A percentile compares a stretch with the other conserved stretches of the same genome.
Conservation (phyloP, 768 basidiomycete genomes). For the Serendipita sp. region DNA sequence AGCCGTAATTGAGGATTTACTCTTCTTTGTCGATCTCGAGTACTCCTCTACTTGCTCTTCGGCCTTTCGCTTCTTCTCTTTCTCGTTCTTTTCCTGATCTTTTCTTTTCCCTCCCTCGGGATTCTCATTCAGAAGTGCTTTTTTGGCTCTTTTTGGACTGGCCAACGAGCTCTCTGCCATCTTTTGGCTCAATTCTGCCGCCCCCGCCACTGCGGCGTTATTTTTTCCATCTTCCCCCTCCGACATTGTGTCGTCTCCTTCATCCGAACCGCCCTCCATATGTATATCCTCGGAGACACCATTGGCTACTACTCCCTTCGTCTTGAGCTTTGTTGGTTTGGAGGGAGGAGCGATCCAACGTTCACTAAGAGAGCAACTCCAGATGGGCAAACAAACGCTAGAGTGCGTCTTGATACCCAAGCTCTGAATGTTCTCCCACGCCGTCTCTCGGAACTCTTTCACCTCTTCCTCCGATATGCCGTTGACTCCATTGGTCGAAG, state of each 20-base stretch:
- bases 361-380: constrained; percentile 56
- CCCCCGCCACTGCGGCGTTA: not conserved
- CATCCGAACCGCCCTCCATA: constrained; percentile 25
- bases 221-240: not conserved
- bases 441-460: not conserved
- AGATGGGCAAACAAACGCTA: constrained; percentile 77
- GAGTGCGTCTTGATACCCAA: constrained; percentile 80
- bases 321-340: constrained; percentile 16
- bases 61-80: not conserved
- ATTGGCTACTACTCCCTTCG: constrained; percentile 9
- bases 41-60: not conserved
- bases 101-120: not conserved
- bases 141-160: not conserved
- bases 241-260: constrained; percentile 20
- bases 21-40: not conserved
- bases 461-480: too few relatives aligned
- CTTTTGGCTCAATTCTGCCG: not conserved
- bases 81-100: not conserved
- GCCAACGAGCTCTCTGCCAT: not conserved
- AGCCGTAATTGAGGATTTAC: too few relatives aligned
- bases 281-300: constrained; percentile 15
- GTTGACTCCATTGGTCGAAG: not conserved
- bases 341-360: constrained; percentile 7
- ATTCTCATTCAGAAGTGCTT: not conserved
- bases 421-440: constrained; percentile 81